Conservation (phyloP, 805 yeast species). For the baker's yeast (Saccharomyces cerevisiae) region DNA sequence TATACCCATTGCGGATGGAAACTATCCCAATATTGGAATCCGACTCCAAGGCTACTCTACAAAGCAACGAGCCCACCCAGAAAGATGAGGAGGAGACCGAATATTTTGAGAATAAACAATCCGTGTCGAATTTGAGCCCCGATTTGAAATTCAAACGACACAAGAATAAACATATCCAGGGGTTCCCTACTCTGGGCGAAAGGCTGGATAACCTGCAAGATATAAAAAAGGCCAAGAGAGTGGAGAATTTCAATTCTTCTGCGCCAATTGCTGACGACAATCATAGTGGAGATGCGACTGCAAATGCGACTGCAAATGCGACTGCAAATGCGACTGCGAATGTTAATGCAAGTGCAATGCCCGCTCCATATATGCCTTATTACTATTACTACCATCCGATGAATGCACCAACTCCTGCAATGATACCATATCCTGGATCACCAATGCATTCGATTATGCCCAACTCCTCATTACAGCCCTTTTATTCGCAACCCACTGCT, state of each 20-base stretch:
- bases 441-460: constrained; percentile 18
- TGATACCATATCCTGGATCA: constrained; percentile 18
- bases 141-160: constrained; percentile 29
- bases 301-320: constrained; percentile 2
- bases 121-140: constrained; percentile 23
- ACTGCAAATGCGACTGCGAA: neutral
- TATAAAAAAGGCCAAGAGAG: constrained; percentile 23
- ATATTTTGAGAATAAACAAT: constrained; percentile 2
- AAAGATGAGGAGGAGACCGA: neutral
- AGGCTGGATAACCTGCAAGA: constrained; percentile 25
- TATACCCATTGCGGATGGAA: constrained; percentile 21
- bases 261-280: constrained; percentile 4
- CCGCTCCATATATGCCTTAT: constrained; percentile 3
- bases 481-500: constrained; percentile 13
- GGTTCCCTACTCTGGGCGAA: constrained; percentile 26
- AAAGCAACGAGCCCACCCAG: neutral
- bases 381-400: constrained; percentile 18
- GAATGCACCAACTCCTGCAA: neutral
- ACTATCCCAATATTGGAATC: constrained; percentile 13
- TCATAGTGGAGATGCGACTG: neutral
- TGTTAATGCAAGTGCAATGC: constrained; percentile 3
- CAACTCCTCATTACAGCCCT: constrained; percentile 25
- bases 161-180: constrained; percentile 16
- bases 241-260: constrained; percentile 30
- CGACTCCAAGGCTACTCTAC: neutral